Conservation (phyloP, 208 protist genomes). For the Wallacemonas collosoma region DNA sequence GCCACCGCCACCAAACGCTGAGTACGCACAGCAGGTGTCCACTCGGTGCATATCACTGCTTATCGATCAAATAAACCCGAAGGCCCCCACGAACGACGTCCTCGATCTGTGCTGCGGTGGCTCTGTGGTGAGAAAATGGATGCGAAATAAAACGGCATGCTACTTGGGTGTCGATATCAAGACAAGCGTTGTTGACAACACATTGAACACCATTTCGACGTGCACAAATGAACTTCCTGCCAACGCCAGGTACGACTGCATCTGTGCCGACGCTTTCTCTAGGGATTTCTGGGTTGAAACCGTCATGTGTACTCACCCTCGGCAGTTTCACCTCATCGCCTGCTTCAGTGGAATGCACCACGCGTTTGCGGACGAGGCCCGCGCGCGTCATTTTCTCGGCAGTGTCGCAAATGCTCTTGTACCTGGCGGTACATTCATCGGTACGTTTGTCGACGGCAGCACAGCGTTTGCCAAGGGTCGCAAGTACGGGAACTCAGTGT, state of each 20-base stretch:
- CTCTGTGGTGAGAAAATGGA: slow-evolving; percentile 81
- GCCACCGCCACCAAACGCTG: slow-evolving; percentile 70
- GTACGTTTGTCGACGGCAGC: slow-evolving; percentile 70
- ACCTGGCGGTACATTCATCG: slow-evolving; percentile 76
- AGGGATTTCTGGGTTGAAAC: slow-evolving; percentile 73
- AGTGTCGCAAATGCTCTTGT: slow-evolving; percentile 84
- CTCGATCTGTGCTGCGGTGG: slow-evolving; percentile 87
- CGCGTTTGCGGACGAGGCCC: slow-evolving; percentile 65
- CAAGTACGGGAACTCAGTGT: slow-evolving; percentile 60
- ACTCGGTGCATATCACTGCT: slow-evolving; percentile 73
- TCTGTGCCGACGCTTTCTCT: slow-evolving; percentile 82
- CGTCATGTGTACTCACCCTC: slow-evolving; percentile 75
- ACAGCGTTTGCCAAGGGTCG: slow-evolving; percentile 60
- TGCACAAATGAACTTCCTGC: slow-evolving; percentile 36
- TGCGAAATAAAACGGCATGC: slow-evolving; percentile 70
- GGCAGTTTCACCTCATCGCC: slow-evolving; percentile 82
- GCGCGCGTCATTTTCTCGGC: slow-evolving; percentile 63
- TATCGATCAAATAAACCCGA: slow-evolving; percentile 74
- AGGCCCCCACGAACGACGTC: slow-evolving; percentile 79
- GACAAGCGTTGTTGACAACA: slow-evolving; percentile 52
- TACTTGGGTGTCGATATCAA: slow-evolving; percentile 86
- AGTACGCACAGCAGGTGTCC: slow-evolving; percentile 73
- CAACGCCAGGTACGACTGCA: slow-evolving; percentile 59
- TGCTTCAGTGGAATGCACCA: slow-evolving; percentile 81
- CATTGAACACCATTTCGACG: slow-evolving; percentile 40